Base-by-base conservation (phyloP, 2,329 filamentous ascomycete genomes). In the Amylocarpus encephaloides region DNA sequence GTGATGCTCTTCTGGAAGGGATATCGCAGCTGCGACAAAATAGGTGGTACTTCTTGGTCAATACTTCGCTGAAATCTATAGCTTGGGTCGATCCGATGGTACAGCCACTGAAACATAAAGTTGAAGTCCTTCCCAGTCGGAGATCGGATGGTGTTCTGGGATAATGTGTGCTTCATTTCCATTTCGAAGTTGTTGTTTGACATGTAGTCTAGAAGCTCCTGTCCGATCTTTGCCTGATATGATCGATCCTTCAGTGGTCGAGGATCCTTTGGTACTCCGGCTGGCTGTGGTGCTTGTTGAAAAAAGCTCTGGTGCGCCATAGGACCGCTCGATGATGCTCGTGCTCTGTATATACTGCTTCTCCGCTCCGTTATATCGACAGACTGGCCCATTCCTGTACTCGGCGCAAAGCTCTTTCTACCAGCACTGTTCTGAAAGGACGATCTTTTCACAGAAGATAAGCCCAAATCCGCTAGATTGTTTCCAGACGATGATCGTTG, bases 71-170 rank as follows among this genome's bases (percentile, higher is more conserved):
- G 84, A 63, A 98, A 97, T 33, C 85, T 83, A 67, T 97, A 94
- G 61, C 85, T 87, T 0, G 93, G 93, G 65, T 98, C 93, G 65
- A 98, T 94, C 50, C 90, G 86, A 64, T 90, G 88, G 68, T 98
- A 98, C 3, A 98, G 75, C 88, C 92, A 98, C 64, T 97, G 90
- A 65, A 98, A 98, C 78, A 98, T 95, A 69, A 81, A 86, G 64
- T 94, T 93, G 72, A 98, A 98, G 67, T 98, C 93, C 66, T 98
- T 98, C 62, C 97, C 92, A 1, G 92, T 98, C 0, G 93, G 94
- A 39, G 88, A 95, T 62, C 88, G 92, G 66, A 95, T 83, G 6
- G 89, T 87, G 62, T 96, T 96, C 56, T 87, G 85, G 1, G 88
- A 88, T n/a, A 98, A 74, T 1, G 83, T 85, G 67, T 97, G 88